Evolutionary conservation across 2,329 filamentous ascomycete species (phyloP), one percentile per base, ranked within the genome.

Genomic region (Aspergillus arachidicola): DNA sequence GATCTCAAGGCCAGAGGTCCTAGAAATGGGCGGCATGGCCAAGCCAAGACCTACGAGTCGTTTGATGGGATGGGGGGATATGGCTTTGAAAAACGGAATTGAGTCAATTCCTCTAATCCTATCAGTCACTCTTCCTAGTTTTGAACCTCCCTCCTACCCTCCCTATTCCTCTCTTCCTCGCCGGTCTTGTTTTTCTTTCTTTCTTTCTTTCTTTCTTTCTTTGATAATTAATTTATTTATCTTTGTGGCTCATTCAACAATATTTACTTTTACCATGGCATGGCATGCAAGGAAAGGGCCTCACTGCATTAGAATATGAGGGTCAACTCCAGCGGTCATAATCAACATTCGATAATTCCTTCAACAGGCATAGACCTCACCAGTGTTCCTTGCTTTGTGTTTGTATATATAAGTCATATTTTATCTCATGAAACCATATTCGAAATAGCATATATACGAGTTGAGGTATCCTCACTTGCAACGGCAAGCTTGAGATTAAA

Each of bases 1-100:
- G 94, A 98, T 79, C 79, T 97, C 66, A 82, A 84, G 69, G 89
- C 91, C 68, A 84, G 94, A 68, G 94, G 94, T 0, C 94, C 94
- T 3, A 83, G 94, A 55, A 91, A 80, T 86, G 65, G 86, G 81
- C 50, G 85, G 81, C 86, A 73, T 2, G 73, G 73, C 32, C 79
- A 85, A 71, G 82, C 75, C 0, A 83, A 80, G 64, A 80, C 82
- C 6, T 85, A 90, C 70, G 78, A 83, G 70, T 82, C 78, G 60
- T 74, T 81, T 2, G 84, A 87, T 57, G 87, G 87, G 1, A 83
- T 86, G 69, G 88, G 88, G 12, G 88, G 88, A 0, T 91, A 90
- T 78, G 88, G 88, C 0, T 73, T 80, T 50, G 86, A 89, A 79
- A 86, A 83, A 62, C 64, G 46, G 41, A 62, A 46, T 57, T 70